Conservation (phyloP, 768 basidiomycete species). For the Holtermannia corniformis region DNA sequence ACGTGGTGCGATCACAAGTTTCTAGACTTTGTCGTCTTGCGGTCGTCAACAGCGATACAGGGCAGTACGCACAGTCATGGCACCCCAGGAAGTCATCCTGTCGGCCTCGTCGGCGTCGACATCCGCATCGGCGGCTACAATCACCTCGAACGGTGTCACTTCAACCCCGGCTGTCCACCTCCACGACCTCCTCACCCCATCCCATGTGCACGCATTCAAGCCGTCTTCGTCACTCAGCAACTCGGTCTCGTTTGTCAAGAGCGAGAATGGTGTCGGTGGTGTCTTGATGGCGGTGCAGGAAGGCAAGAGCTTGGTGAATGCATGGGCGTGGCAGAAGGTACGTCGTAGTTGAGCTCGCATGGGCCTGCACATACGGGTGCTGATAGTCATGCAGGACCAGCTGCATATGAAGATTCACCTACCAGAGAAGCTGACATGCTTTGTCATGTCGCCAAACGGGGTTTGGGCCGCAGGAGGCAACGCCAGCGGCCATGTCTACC, state of each 20-base stretch:
- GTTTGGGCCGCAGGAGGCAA: conserved; percentile 81
- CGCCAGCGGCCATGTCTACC: conserved; percentile 72
- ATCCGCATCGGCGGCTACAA: conserved; percentile 10
- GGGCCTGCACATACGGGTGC: too few species aligned
- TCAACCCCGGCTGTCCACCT: conserved; percentile 49
- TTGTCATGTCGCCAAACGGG: conserved; percentile 64
- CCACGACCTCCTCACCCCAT: conserved; percentile 59
- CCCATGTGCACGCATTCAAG: conserved; percentile 58
- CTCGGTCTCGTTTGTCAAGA: conserved; percentile 61
- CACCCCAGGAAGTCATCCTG: conserved; percentile 37
- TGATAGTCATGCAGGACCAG: conserved; percentile 60
- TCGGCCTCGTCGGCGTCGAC: conserved; percentile 28
- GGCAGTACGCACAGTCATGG: conserved; percentile 13
- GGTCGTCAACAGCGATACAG: too few species aligned
- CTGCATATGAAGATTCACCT: conserved; percentile 72
- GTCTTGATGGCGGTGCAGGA: conserved; percentile 74
- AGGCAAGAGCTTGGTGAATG: conserved; percentile 78
- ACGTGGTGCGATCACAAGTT: too few species aligned
- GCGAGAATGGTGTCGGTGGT: conserved; percentile 66
- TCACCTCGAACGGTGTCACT: conserved; percentile 6
- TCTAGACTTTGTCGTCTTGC: too few species aligned
- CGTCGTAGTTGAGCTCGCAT: too few species aligned
- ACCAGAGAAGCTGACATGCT: conserved; percentile 77
- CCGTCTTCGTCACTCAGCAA: conserved; percentile 60
- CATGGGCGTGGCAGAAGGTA: conserved; percentile 92